Conservation (phyloP, 768 basidiomycete species). For the Russula sp. region DNA sequence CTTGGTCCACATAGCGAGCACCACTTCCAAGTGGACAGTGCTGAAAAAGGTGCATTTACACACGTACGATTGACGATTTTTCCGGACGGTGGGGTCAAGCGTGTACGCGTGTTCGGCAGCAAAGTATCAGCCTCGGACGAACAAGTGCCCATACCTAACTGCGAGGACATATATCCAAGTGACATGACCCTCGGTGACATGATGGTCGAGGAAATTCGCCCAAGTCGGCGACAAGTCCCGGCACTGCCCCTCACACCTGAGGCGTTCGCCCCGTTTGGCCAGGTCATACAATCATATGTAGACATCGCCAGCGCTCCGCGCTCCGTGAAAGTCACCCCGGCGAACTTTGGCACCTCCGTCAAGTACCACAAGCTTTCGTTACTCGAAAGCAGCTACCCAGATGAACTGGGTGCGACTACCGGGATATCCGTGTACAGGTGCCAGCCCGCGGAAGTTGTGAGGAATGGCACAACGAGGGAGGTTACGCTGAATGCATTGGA, state of each 20-base stretch:
- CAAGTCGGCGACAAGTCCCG: slow-evolving; percentile 35
- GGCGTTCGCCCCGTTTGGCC: slow-evolving; percentile 83
- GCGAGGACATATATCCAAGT: not conserved
- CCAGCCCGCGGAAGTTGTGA: slow-evolving; percentile 45
- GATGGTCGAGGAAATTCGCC: not conserved
- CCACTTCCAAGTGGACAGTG: slow-evolving; percentile 75
- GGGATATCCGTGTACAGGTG: slow-evolving; percentile 85
- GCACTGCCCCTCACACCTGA: slow-evolving; percentile 73
- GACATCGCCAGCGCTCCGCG: slow-evolving; percentile 58
- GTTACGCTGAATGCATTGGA: slow-evolving; percentile 75
- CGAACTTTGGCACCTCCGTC: slow-evolving; percentile 84
- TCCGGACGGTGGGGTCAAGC: slow-evolving; percentile 94
- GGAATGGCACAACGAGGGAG: slow-evolving; percentile 44
- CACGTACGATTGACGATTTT: slow-evolving; percentile 87
- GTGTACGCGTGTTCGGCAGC: slow-evolving; percentile 77
- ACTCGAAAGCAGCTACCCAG: slow-evolving; percentile 61
- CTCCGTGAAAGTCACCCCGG: slow-evolving; percentile 64
- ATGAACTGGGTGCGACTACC: slow-evolving; percentile 46
- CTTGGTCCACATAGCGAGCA: slow-evolving; percentile 89
- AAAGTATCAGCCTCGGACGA: slow-evolving; percentile 31
- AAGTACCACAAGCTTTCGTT: slow-evolving; percentile 91
- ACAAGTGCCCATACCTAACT: not conserved
- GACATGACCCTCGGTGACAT: not conserved
- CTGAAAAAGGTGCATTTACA: slow-evolving; percentile 53
- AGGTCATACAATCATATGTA: slow-evolving; percentile 84